Base-by-base conservation (phyloP, 495 filamentous ascomycete species). In the Penicillium lividum region DNA sequence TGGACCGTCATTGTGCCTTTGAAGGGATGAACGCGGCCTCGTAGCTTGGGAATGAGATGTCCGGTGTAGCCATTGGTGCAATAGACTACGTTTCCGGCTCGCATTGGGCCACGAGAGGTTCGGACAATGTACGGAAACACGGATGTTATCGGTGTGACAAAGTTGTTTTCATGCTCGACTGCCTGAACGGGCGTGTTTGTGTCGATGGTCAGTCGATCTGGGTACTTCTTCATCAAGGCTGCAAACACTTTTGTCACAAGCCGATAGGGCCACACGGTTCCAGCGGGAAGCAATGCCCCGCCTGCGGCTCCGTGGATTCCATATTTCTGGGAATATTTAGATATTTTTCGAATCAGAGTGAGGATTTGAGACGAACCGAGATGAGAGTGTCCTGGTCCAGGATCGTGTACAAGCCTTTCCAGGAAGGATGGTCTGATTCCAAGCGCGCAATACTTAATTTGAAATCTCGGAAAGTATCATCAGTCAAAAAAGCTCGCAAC, bases 51-150 rank as follows among this genome's bases (percentile, higher is more conserved):
- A 2, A 96, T 76, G 5, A 96, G 78, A 66, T 88, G 80, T 0
- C 89, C 88, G 0, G 86, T 91, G 59, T 93, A 90, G 2, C 74
- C 91, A 64, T 96, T 96, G 1, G 89, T 92, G 7, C 89, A 86
- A 44, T 95, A 79, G 0, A 93, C 73, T 28, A 94, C 81, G 40
- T 84, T 77, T 0, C 67, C 65, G 0, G 88, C 71, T 5, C 59
- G 62, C 53, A 93, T 72, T 15, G 66, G 71, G 11, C 91, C 91
- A 8, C 89, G 83, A 0, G 80, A 69, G 1, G 91, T 95, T 28
- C 77, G 73, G 3, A 93, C 56, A 3, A 74, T 54, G 57, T 75
- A 58, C 4, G 61, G 58, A 40, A 58, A 61, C 0, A 33, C 55
- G 9, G 58, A 58, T 1, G 52, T 53, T 7, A 48, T 54, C 3